Percentiles rank a stretch among this genome's conserved stretches.
These are phyloP conservation scores for Candida chilensis DNA, from an alignment of 805 yeast species.

Conservation along the genomic window DNA sequence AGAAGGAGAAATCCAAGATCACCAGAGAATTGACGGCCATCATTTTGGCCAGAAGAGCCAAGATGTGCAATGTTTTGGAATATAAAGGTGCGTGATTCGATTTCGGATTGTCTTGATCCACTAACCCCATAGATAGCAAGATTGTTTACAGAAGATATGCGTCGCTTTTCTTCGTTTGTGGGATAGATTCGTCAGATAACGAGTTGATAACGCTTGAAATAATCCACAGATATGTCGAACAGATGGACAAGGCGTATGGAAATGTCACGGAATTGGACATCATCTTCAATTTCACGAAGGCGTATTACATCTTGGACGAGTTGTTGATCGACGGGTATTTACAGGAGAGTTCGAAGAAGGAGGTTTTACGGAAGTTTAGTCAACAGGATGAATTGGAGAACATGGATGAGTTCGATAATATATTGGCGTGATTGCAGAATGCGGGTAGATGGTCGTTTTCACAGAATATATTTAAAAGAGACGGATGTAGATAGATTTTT, in stretches of 20 bases:
- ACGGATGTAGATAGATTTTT: no score
- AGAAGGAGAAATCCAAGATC: constrained; percentile 78
- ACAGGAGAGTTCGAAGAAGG: constrained; percentile 75
- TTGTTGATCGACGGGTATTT: constrained; percentile 80
- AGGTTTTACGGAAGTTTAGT: constrained; percentile 64
- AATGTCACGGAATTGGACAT: constrained; percentile 96
- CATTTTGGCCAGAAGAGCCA: constrained; percentile 76
- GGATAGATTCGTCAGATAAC: constrained; percentile 76
- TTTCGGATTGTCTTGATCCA: not conserved
- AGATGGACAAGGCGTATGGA: constrained; percentile 92
- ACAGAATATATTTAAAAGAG: no score
- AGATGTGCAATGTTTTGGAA: constrained; percentile 93
- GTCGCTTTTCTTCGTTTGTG: constrained; percentile 82
- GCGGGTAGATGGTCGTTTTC: no score
- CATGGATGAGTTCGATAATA: constrained; percentile 50
- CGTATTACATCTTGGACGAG: constrained; percentile 89
- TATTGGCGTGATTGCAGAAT: constrained; percentile 21
- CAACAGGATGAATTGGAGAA: constrained; percentile 85
- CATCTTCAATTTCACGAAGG: constrained; percentile 90
- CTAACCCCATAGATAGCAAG: constrained; percentile 43
- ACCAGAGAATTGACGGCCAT: constrained; percentile 81
- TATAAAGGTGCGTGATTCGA: constrained; percentile 40
- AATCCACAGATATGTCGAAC: constrained; percentile 90
- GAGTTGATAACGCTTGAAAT: constrained; percentile 80
- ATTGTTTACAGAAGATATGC: constrained; percentile 91